Conservation (phyloP, 2,329 filamentous ascomycete species). For the Epicoccum nigrum region DNA sequence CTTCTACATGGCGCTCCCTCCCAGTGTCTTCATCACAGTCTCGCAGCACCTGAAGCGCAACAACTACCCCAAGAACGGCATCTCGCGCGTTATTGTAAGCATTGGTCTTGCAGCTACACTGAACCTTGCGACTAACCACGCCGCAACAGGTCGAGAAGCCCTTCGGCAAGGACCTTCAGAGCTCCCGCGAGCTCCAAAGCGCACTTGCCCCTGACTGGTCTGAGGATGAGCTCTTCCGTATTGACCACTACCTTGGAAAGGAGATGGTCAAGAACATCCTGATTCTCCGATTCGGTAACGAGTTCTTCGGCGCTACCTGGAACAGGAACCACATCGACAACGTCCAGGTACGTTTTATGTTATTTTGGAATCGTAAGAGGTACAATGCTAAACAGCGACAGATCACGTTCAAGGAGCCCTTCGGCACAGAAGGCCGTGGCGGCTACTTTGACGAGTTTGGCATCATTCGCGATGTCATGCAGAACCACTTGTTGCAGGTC, state of each 20-base stretch:
- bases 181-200: constrained; percentile 92
- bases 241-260: constrained; percentile 99
- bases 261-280: constrained; percentile 99
- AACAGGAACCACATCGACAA: constrained; percentile 99
- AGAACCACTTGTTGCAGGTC: constrained; percentile 97
- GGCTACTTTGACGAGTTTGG: constrained; percentile 99
- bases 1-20: constrained; percentile 99
- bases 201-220: constrained; percentile 97
- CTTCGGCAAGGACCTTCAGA: constrained; percentile 94
- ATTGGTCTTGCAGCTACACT: constrained; percentile 2
- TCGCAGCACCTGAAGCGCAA: constrained; percentile 97
- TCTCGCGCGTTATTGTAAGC: constrained; percentile 90
- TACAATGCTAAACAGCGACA: constrained; percentile 37
- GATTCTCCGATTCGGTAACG: constrained; percentile 96
- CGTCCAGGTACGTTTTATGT: constrained; percentile 75
- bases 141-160: constrained; percentile 87
- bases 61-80: constrained; percentile 90
- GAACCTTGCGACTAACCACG: constrained; percentile 22
- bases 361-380: background rate
- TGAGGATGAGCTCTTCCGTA: constrained; percentile 98
- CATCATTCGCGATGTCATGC: constrained; percentile 99
- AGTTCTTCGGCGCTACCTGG: constrained; percentile 98
- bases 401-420: constrained; percentile 99
- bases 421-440: constrained; percentile 95
- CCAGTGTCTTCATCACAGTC: constrained; percentile 96